Evolutionary conservation across 352 stramenopile genomes (phyloP).

Genomic region (Globisporangium splendens): DNA sequence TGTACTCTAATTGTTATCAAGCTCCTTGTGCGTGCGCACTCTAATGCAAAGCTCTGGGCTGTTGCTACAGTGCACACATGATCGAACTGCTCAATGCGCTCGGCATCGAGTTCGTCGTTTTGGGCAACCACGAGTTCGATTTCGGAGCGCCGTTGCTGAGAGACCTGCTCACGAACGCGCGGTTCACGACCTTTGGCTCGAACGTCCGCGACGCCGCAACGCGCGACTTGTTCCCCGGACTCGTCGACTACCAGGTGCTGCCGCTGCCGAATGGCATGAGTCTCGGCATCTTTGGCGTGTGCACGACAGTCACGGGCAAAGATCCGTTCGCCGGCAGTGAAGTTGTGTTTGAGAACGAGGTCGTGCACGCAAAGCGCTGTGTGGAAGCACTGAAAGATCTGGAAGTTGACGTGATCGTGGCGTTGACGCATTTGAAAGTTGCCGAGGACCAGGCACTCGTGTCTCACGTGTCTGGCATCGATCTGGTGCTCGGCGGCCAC

Average conservation of each 20-base stretch:
- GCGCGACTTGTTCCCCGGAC: slow-evolving; percentile 27
- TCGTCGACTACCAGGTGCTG: slow-evolving; percentile 37
- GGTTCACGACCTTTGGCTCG: slow-evolving; percentile 55
- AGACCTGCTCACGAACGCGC: slow-evolving; percentile 32
- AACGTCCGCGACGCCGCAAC: slow-evolving; percentile 39
- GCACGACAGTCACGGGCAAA: slow-evolving; percentile 45
- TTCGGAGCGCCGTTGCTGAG: slow-evolving; percentile 42
- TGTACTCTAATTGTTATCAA: slow-evolving; percentile 1
- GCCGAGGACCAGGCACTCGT: slow-evolving; percentile 57
- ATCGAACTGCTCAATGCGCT: slow-evolving; percentile 50
- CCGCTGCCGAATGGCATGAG: slow-evolving; percentile 31
- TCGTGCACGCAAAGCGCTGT: slow-evolving; percentile 41
- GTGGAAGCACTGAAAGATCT: slow-evolving; percentile 45
- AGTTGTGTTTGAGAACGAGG: slow-evolving; percentile 50
- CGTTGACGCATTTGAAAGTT: slow-evolving; percentile 81
- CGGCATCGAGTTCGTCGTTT: slow-evolving; percentile 55
- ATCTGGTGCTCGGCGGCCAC: slow-evolving; percentile 88
- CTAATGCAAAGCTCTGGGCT: background rate
- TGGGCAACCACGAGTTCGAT: slow-evolving; percentile 81
- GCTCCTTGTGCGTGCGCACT: too few species aligned
- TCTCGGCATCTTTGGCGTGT: slow-evolving; percentile 54
- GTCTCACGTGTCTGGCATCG: slow-evolving; percentile 45
- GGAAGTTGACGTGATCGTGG: slow-evolving; percentile 68
- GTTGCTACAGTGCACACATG: slow-evolving; percentile 42
- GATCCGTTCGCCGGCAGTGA: slow-evolving; percentile 46